Evolutionary conservation across 2,329 filamentous ascomycete genomes (phyloP).

Genomic region (Trichoderma pleuroti): DNA sequence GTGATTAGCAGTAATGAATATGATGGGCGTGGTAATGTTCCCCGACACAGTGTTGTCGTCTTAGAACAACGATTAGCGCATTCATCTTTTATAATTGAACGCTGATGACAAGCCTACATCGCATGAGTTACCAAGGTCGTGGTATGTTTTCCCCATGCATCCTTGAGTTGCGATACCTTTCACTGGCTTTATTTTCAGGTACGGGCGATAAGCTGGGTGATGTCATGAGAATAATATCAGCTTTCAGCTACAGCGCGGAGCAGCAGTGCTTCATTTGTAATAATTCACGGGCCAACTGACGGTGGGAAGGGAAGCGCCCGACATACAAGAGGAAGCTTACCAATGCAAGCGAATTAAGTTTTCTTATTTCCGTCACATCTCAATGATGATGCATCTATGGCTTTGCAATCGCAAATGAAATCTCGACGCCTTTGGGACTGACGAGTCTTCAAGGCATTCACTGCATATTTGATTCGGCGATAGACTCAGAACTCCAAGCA

Average conservation of each 20-base stretch:
- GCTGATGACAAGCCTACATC: not conserved
- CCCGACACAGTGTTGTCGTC: not conserved
- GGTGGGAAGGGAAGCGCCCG: not conserved
- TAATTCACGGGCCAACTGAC: not conserved
- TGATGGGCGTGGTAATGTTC: not conserved
- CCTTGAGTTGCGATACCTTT: not conserved
- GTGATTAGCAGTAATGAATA: not conserved
- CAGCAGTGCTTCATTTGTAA: not conserved
- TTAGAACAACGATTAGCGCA: accelerated
- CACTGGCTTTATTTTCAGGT: not conserved
- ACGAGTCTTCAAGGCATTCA: not conserved
- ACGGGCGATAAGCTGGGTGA: not conserved
- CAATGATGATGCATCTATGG: not conserved
- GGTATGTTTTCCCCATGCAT: not conserved
- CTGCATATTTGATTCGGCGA: not conserved
- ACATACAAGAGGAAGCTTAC: not conserved
- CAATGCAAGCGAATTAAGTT: not conserved
- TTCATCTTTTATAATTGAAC: not conserved
- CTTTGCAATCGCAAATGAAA: not conserved
- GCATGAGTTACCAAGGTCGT: not conserved
- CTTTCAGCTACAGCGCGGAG: not conserved
- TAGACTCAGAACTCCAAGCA: not conserved
- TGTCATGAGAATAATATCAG: not conserved
- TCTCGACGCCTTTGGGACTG: not conserved
- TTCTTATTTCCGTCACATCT: not conserved